phyloP scores from a whole-genome alignment of 2,329 filamentous ascomycete genomes.

The Verticillium longisporum region DNA sequence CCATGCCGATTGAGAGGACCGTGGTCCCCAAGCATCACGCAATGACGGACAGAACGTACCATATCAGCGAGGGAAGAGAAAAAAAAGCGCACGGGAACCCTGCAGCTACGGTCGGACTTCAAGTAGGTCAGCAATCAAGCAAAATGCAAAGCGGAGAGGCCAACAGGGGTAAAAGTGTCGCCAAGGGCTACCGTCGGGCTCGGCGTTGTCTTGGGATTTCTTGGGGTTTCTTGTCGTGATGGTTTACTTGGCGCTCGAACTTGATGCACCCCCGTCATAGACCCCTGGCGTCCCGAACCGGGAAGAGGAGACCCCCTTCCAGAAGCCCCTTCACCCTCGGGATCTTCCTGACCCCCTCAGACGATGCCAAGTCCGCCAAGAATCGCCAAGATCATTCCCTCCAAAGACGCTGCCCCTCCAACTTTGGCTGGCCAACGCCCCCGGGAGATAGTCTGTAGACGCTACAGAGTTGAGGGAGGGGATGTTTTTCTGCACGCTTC shows the following conservation, averaged over 20 bases:
- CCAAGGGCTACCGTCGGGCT: constrained; percentile 2
- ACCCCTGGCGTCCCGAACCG: neutral
- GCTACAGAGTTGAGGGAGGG: neutral
- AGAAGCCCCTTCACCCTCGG: neutral
- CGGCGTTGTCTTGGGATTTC: constrained; percentile 1
- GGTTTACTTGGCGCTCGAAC: neutral
- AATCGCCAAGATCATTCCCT: neutral
- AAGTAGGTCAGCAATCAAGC: neutral
- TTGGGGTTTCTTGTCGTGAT: neutral
- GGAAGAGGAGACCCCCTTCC: neutral
- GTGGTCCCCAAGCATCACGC: neutral
- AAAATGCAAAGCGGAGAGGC: neutral
- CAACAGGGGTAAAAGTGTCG: neutral
- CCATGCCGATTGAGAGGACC: neutral
- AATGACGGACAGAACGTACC: neutral
- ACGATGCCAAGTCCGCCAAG: neutral
- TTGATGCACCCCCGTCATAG: neutral
- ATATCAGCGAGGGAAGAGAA: neutral
- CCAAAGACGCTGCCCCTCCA: neutral
- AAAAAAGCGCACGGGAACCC: neutral
- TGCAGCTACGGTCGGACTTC: neutral
- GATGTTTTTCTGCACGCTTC: neutral
- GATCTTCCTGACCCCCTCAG: neutral
- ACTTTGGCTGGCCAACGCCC: neutral
- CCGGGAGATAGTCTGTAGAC: neutral